Evolutionary conservation across 805 yeast genomes (phyloP).

Genomic region (Starmerella scarabaei): DNA sequence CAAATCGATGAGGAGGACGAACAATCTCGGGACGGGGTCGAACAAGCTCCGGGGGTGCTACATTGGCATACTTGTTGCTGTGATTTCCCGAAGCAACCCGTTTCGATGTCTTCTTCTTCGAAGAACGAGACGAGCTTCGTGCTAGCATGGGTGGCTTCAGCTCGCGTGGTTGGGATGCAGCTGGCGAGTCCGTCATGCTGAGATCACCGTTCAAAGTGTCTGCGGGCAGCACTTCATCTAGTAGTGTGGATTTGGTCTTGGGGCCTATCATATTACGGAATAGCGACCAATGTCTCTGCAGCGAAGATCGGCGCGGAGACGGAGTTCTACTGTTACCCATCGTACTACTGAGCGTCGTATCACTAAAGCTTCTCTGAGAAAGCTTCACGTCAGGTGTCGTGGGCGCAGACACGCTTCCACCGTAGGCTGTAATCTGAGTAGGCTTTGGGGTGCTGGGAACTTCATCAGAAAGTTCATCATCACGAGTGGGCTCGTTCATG

Average conservation of each 20-base stretch:
- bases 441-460: background rate
- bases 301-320: background rate
- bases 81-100: background rate
- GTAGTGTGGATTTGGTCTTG: background rate
- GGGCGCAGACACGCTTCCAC: too few species aligned
- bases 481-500: background rate
- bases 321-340: background rate
- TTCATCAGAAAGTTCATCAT: background rate
- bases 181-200: background rate
- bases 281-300: background rate
- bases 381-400: too few species aligned
- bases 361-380: background rate
- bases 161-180: background rate
- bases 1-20: conserved; percentile 24
- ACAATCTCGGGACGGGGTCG: conserved; percentile 24
- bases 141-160: background rate
- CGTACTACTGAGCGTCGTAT: background rate
- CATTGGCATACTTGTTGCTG: background rate
- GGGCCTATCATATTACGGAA: background rate
- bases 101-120: background rate
- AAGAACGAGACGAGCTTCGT: background rate
- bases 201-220: background rate
- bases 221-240: background rate
- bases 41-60: conserved; percentile 22
- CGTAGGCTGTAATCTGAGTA: too few species aligned